phyloP scores from a whole-genome alignment of 495 filamentous ascomycete species.

The Hyaloscypha finlandica region DNA sequence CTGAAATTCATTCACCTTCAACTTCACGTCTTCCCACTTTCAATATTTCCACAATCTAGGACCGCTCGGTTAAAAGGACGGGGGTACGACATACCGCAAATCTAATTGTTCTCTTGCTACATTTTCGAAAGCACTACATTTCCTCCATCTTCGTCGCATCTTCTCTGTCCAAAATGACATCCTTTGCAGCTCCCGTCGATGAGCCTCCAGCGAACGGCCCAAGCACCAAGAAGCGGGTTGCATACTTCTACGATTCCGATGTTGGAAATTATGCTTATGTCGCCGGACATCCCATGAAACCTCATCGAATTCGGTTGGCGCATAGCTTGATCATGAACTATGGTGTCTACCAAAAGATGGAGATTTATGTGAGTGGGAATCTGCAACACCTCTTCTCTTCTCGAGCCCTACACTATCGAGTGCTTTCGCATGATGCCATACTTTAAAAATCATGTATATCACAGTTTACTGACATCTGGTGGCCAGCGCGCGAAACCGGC shows the following conservation, averaged over 20 bases:
- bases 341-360: slow-evolving; percentile 96
- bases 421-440: background rate
- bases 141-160: background rate
- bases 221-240: slow-evolving; percentile 71
- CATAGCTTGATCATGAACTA: slow-evolving; percentile 99
- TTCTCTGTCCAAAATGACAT: slow-evolving; percentile 14
- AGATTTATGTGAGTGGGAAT: slow-evolving; percentile 85
- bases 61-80: background rate
- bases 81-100: background rate
- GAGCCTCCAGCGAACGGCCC: slow-evolving; percentile 48
- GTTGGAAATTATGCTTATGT: slow-evolving; percentile 97
- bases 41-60: slow-evolving; percentile 8
- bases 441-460: background rate
- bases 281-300: slow-evolving; percentile 99
- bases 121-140: background rate
- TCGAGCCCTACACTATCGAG: background rate
- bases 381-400: background rate
- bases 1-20: background rate
- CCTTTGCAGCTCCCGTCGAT: slow-evolving; percentile 51
- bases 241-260: slow-evolving; percentile 97
- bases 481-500: slow-evolving; percentile 91
- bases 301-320: slow-evolving; percentile 94
- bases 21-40: background rate
- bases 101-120: background rate
- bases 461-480: slow-evolving; percentile 25